phyloP scores from a whole-genome alignment of 306 rosid species.

The Rubus parviflorus region DNA sequence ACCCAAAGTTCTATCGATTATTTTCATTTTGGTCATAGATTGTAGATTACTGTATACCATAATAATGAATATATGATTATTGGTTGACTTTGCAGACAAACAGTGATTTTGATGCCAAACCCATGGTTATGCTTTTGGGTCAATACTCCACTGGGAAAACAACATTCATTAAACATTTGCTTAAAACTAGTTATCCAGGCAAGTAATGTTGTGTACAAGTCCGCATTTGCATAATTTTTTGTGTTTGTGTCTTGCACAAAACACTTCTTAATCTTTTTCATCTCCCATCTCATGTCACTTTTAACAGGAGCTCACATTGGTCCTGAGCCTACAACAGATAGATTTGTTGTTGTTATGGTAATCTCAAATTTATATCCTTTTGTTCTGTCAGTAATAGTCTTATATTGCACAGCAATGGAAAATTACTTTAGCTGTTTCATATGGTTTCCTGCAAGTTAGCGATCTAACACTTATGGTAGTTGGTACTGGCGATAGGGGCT shows the following conservation, averaged over 20 bases:
- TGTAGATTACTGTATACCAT: neutral
- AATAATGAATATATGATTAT: slow-evolving; percentile 15
- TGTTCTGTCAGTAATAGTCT: neutral
- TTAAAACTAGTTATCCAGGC: slow-evolving; percentile 81
- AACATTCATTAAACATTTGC: slow-evolving; percentile 92
- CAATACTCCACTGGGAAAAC: slow-evolving; percentile 98
- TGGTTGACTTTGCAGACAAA: slow-evolving; percentile 55
- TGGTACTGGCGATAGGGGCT: neutral
- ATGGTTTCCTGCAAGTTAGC: neutral
- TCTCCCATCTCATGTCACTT: slow-evolving; percentile 10
- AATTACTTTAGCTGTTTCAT: neutral
- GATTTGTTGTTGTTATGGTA: slow-evolving; percentile 99
- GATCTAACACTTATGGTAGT: neutral
- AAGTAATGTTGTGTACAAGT: slow-evolving; percentile 27
- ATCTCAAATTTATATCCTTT: slow-evolving; percentile 20
- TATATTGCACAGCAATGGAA: neutral
- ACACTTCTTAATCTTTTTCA: neutral
- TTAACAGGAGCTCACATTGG: slow-evolving; percentile 94
- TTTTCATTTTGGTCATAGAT: neutral
- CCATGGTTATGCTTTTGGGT: slow-evolving; percentile 97
- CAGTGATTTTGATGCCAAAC: slow-evolving; percentile 97
- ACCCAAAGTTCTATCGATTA: neutral
- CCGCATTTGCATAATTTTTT: neutral
- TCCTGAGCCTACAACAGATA: slow-evolving; percentile 98
- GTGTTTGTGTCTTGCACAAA: neutral